Percentiles rank a stretch among this genome's conserved stretches.
These are phyloP conservation scores for Rhododendron molle DNA, from an alignment of 148 eudicot genomes.

Conservation along the genomic window DNA sequence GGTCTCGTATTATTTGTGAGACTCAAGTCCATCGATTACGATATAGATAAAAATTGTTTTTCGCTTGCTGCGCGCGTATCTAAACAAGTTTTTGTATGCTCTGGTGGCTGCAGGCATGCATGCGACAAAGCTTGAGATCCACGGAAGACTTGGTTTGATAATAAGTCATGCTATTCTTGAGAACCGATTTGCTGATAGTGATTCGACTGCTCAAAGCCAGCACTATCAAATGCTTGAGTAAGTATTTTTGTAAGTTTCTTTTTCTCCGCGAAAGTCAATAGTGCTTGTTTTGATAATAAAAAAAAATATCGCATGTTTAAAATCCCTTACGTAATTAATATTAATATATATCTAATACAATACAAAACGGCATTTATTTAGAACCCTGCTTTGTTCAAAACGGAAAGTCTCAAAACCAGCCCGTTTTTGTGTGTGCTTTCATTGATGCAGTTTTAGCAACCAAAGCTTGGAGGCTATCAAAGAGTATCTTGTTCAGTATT, in stretches of 20 bases:
- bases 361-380: too few species aligned
- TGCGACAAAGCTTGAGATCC: constrained; percentile 48
- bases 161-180: constrained; percentile 48
- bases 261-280: neutral
- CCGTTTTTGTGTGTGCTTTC: too few species aligned
- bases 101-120: constrained; percentile 23
- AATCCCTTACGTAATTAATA: too few species aligned
- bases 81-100: neutral
- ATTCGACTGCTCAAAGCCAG: neutral
- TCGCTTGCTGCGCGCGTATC: neutral
- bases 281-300: too few species aligned
- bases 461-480: too few species aligned
- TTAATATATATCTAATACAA: too few species aligned
- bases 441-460: too few species aligned
- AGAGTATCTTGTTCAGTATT: constrained; percentile 30
- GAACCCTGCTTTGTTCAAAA: too few species aligned
- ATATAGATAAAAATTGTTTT: too few species aligned
- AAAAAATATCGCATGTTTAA: too few species aligned
- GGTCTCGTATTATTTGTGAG: neutral
- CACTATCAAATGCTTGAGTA: neutral
- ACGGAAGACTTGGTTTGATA: constrained; percentile 57
- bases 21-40: too few species aligned
- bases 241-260: neutral
- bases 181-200: neutral
- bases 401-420: too few species aligned